Base-by-base conservation (phyloP, 768 basidiomycete genomes). In the Mycena vitilis region DNA sequence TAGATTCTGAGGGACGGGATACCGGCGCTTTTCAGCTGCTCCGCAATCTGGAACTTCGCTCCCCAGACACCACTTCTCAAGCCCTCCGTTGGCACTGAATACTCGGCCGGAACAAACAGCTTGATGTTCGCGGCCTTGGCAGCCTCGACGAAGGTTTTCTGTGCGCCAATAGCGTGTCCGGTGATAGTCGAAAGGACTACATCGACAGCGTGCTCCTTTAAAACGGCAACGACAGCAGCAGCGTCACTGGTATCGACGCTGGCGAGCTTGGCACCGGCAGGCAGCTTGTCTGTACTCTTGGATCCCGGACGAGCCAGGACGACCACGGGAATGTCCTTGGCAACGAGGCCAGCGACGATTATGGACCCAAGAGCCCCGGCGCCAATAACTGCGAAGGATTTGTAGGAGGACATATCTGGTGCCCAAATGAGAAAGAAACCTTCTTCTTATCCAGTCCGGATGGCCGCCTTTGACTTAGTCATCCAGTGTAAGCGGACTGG, bases 331-430 rank as follows among this genome's bases (percentile, higher is more conserved):
- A 63, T 34, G 16, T 55, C 38, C 54, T 95, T 72, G 84, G 89
- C 63, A 70, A 92, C 22, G 87, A 85, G 55, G 85, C 84, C 64
- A 70, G 59, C 10, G 81, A 82, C 64, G 70, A 73, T 54, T 71
- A 78, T 16, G 74, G 76, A 44, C 74, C 76, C 25, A 72, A 74
- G 36, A 38, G 54, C 54, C 7, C 54, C 54, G 37, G 36, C 52
- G 56, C 52, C 62, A 71, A 49, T 70, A 69, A 34, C 13, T 57
- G 47, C 9, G 42, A 47, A 42, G 37, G 12, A 38, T 20, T n/a
- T 55, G 54, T 55, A 55, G 36, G 54, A 36, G 54, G 54, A 55
- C 54, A 55, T 55, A 36, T 30, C 18, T 55, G 54, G n/a, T 53
- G 51, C 51, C 51, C 51, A 53, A 53, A 53, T 53, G 30, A 53